Base-by-base conservation (phyloP, 208 protist genomes). In the Strigomonas culicis region DNA sequence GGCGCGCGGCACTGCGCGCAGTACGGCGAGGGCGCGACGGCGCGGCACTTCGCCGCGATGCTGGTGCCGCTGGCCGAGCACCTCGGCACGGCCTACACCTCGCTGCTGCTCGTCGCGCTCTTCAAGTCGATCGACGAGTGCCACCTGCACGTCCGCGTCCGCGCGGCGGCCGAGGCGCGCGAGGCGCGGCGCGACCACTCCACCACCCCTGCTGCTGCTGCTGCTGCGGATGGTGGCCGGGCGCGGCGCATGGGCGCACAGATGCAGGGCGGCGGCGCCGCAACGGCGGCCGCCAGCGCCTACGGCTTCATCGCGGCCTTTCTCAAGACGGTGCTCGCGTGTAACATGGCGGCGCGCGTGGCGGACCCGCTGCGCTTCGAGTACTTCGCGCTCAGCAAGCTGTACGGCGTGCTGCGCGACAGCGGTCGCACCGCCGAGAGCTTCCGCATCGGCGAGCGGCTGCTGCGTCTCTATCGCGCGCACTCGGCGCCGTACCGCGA, bases 21-120 rank as follows among this genome's bases (percentile, higher is more conserved):
- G 21, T 50, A 86, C 59, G 82, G 82, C 24, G 87, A 93, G 70
- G 87, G 87, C 2, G 79, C 87, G 21, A 86, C 87, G 31, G 74
- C 75, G 27, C 66, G 80, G 22, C 89, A 80, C 62, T 86, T 90
- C 59, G 58, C 82, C 21, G 71, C 77, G 27, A 68, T 70, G 15
- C 63, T 93, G 50, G 72, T 59, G 24, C 73, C 80, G 7, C 66
- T 93, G n/a, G 64, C 66, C 43, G 25, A 36, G 22, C 51, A 30
- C 19, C 47, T 93, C 13, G 81, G 69, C 10, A 58, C 49, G 6
- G 39, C 68, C 28, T 80, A 84, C 66, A 79, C 72, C 24, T 57
- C 69, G 15, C 10, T 58, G 34, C 67, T 93, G 47, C 64, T 93
- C 22, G 72, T 81, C 39, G 71, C 77, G 21, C 66, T 90, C 3